A percentile compares a stretch with the other conserved stretches of the same genome.
phyloP scores from a whole-genome alignment of 495 filamentous ascomycete genomes.

The Neurospora sp. region DNA sequence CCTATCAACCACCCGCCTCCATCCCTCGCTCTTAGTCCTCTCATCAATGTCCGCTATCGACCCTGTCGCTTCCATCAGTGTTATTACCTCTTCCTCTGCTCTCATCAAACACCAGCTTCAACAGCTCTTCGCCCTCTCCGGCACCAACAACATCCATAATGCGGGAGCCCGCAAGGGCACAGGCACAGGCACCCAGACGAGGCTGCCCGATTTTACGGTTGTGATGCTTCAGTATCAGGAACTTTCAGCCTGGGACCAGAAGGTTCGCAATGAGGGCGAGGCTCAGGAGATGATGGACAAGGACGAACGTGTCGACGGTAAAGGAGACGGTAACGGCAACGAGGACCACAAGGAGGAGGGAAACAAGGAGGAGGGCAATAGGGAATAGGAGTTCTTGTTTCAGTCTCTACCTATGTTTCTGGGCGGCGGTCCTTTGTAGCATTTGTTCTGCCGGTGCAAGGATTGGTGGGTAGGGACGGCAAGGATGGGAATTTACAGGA shows the following conservation, averaged over 20 bases:
- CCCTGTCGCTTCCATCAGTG: background rate
- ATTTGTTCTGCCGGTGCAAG: background rate
- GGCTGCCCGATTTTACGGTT: too few species aligned
- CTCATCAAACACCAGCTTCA: background rate
- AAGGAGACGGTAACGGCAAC: background rate
- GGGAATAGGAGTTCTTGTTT: background rate
- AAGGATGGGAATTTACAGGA: background rate
- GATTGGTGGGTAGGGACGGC: background rate
- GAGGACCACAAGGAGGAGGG: background rate
- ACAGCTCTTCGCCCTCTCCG: background rate
- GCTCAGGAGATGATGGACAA: background rate
- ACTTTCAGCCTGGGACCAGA: background rate
- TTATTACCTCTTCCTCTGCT: background rate
- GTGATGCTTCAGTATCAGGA: background rate
- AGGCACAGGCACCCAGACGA: too few species aligned
- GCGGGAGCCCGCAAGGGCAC: too few species aligned
- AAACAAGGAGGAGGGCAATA: background rate
- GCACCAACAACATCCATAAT: too few species aligned
- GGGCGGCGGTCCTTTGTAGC: conserved; percentile 7
- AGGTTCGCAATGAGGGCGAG: background rate
- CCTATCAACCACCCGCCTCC: background rate
- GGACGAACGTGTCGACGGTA: background rate
- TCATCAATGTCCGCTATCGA: background rate
- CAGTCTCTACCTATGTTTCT: conserved; percentile 8
- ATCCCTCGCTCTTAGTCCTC: background rate